Percentiles rank a stretch among this genome's conserved stretches.
phyloP scores from a whole-genome alignment of 192 early-diverging fungal species.

The Rhizoclosmatium globosum region DNA sequence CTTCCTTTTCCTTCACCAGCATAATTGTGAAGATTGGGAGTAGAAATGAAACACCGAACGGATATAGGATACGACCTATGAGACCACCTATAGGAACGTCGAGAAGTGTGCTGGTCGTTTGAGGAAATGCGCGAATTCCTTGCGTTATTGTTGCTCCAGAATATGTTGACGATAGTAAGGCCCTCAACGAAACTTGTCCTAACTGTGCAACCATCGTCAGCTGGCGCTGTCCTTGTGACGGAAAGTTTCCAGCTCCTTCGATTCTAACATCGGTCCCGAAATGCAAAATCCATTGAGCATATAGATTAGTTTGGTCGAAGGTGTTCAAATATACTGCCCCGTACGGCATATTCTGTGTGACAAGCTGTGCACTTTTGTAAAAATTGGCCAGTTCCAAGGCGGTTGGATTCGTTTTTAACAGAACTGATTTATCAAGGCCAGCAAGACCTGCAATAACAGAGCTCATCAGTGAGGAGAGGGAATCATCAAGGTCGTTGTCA shows the following conservation, averaged over 20 bases:
- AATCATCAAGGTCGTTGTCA: conserved; percentile 39
- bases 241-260: conserved; percentile 57
- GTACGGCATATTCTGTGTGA: conserved; percentile 61
- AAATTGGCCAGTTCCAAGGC: conserved; percentile 24
- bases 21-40: conserved; percentile 75
- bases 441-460: conserved; percentile 42
- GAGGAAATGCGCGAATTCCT: conserved; percentile 70
- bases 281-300: conserved; percentile 45
- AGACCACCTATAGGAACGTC: conserved; percentile 62
- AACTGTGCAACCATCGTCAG: conserved; percentile 55
- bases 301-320: conserved; percentile 49
- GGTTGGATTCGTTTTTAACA: conserved; percentile 10
- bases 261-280: conserved; percentile 59
- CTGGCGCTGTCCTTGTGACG: conserved; percentile 59
- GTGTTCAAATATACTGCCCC: conserved; percentile 60
- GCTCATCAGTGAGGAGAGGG: conserved; percentile 22
- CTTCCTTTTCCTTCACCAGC: conserved; percentile 78
- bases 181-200: conserved; percentile 48
- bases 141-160: conserved; percentile 66
- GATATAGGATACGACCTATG: conserved; percentile 74
- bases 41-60: conserved; percentile 80
- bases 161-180: conserved; percentile 33
- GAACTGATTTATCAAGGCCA: conserved; percentile 43
- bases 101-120: conserved; percentile 45
- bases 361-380: conserved; percentile 19